phyloP scores from a whole-genome alignment of 2,329 filamentous ascomycete species.

The Trichoderma arundinaceum region DNA sequence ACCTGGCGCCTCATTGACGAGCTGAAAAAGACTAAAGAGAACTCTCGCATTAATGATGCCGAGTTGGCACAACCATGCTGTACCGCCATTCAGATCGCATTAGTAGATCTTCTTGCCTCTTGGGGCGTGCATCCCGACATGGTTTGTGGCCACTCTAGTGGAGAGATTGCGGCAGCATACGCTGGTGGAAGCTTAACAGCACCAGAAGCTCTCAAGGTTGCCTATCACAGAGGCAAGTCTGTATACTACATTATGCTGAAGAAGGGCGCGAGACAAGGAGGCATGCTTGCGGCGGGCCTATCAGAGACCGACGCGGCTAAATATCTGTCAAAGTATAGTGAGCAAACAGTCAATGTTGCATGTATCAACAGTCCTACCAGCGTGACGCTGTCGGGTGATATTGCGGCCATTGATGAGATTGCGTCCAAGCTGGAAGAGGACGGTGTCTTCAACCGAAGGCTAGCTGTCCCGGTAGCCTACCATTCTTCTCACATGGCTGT shows the following conservation, averaged over 20 bases:
- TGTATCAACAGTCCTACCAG: constrained; percentile 32
- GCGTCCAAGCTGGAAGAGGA: constrained; percentile 44
- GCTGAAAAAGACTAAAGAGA: constrained; percentile 19
- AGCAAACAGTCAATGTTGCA: constrained; percentile 28
- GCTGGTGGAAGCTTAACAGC: constrained; percentile 35
- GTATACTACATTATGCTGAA: constrained; percentile 20
- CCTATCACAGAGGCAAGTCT: constrained; percentile 28
- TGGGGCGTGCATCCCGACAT: constrained; percentile 41
- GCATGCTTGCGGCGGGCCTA: constrained; percentile 29
- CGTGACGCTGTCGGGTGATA: constrained; percentile 32
- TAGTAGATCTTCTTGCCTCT: constrained; percentile 47
- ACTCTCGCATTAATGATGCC: constrained; percentile 29
- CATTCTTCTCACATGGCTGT: constrained; percentile 43
- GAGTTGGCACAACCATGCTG: constrained; percentile 36
- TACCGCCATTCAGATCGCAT: constrained; percentile 51
- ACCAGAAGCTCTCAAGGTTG: constrained; percentile 40
- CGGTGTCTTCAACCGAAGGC: constrained; percentile 50
- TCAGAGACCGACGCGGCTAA: constrained; percentile 27
- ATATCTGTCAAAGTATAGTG: constrained; percentile 24
- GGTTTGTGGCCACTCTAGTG: constrained; percentile 49
- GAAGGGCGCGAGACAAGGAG: constrained; percentile 11
- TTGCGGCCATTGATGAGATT: constrained; percentile 46
- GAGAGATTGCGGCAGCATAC: constrained; percentile 50
- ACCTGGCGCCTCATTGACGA: constrained; percentile 29
- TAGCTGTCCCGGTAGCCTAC: constrained; percentile 54